phyloP scores from a whole-genome alignment of 2,329 filamentous ascomycete species.

The Paramyrothecium sp. region DNA sequence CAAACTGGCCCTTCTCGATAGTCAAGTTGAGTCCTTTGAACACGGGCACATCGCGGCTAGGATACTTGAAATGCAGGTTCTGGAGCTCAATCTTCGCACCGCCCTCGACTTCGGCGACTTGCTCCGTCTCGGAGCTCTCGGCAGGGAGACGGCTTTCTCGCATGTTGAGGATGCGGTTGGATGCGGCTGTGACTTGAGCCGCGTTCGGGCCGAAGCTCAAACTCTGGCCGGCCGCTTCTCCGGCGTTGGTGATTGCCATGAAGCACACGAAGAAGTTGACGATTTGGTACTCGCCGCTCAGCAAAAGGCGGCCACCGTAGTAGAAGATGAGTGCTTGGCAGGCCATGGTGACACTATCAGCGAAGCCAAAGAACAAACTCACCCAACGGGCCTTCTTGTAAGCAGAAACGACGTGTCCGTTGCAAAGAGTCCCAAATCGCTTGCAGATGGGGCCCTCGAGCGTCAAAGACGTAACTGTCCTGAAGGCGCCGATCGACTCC shows the following conservation, averaged over 20 bases:
- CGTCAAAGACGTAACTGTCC: constrained; percentile 69
- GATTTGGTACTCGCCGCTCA: constrained; percentile 44
- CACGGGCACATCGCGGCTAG: constrained; percentile 54
- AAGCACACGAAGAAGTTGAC: constrained; percentile 57
- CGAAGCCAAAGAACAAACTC: constrained; percentile 66
- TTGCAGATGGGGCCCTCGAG: constrained; percentile 65
- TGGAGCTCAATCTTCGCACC: constrained; percentile 56
- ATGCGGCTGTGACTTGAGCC: constrained; percentile 56
- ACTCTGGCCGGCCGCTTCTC: constrained; percentile 64
- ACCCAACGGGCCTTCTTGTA: constrained; percentile 61
- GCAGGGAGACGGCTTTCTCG: constrained; percentile 38
- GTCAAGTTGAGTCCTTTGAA: constrained; percentile 62
- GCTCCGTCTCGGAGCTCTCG: constrained; percentile 21
- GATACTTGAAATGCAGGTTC: constrained; percentile 60
- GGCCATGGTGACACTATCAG: constrained; percentile 64
- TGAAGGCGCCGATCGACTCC: constrained; percentile 71
- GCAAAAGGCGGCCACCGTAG: constrained; percentile 63
- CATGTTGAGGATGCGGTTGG: constrained; percentile 57
- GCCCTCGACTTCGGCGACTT: constrained; percentile 43
- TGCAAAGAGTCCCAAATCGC: constrained; percentile 60
- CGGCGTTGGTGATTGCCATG: constrained; percentile 66
- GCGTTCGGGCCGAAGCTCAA: constrained; percentile 67
- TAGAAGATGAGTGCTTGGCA: constrained; percentile 65
- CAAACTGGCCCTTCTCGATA: constrained; percentile 68
- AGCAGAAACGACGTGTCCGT: constrained; percentile 56